Base-by-base conservation (phyloP, 805 yeast genomes). In the Maudiozyma pseudohumilis region DNA sequence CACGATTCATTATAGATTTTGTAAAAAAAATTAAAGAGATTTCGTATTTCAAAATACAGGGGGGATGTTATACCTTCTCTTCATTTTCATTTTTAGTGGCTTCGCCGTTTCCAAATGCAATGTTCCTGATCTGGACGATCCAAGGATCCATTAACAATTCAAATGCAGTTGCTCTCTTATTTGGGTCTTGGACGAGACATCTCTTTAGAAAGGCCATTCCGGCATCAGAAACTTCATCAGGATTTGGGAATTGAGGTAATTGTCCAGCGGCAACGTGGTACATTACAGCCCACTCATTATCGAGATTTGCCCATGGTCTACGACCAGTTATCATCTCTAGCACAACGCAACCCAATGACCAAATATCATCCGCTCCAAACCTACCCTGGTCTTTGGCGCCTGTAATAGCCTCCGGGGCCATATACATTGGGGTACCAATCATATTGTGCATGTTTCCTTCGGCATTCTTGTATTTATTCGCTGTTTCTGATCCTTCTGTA, bases 261-360 rank as follows among this genome's bases (percentile, higher is more conserved):
- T 85, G 92, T 1, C 96, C 96, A 2, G 95, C 94, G 0, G 96
- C 97, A 55, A 92, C 92, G 56, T 86, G 96, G 53, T 88, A 92
- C 97, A 92, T 89, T 35, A 92, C 85, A 2, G 97, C 96, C 94
- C 94, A 92, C 55, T 89, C 97, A 54, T 92, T 92, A 54, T 92
- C 98, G 43, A 87, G 66, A 58, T 86, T 83, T n/a, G 94, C 81
- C 98, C 98, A 92, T 5, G 99, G 98, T 42, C 95, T 69, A 47
- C 87, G 70, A 12, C 99, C 98, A 0, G 97, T 88, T 2, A 89
- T 85, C 97, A 92, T 92, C 57, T 92, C 97, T 32, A 89, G 59
- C 3, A 92, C 83, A 61, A 95, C 88, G 60, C 99, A 92, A 3
- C 98, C 99, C 28, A 89, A 65, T 0, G 98, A 86, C 98, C 98